These are phyloP conservation scores for Colletotrichum sp. DNA, from an alignment of 2,329 filamentous ascomycete genomes.

Conservation along the genomic window DNA sequence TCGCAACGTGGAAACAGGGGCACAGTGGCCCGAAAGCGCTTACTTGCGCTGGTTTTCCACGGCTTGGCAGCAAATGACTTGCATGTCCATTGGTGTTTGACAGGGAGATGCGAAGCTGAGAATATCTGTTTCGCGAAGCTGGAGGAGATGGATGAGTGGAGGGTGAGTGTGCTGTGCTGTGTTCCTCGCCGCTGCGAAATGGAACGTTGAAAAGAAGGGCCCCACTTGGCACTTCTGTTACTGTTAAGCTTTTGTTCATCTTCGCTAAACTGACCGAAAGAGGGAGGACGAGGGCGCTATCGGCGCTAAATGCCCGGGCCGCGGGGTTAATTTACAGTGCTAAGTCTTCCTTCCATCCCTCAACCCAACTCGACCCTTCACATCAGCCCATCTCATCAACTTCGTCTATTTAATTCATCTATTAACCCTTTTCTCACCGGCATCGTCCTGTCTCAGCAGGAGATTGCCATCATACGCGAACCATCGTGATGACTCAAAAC, in stretches of 20 bases:
- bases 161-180: not conserved
- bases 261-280: not conserved
- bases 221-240: not conserved
- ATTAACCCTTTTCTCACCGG: not conserved
- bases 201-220: not conserved
- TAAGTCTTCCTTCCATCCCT: not conserved
- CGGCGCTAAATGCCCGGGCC: not conserved
- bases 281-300: not conserved
- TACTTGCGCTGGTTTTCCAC: not conserved
- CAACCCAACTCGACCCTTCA: not conserved
- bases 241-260: not conserved
- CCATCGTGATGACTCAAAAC: not conserved
- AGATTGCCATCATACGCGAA: not conserved
- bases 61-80: not conserved
- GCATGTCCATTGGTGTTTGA: not conserved
- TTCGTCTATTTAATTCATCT: not conserved
- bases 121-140: not conserved
- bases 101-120: not conserved
- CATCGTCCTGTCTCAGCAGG: not conserved
- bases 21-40: not conserved
- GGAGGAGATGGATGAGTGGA: not conserved
- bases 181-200: not conserved
- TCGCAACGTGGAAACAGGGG: not conserved
- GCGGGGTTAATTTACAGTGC: not conserved
- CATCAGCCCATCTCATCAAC: not conserved